These are phyloP conservation scores for Penicillium polonicum DNA, from an alignment of 2,329 filamentous ascomycete species.

Conservation along the genomic window DNA sequence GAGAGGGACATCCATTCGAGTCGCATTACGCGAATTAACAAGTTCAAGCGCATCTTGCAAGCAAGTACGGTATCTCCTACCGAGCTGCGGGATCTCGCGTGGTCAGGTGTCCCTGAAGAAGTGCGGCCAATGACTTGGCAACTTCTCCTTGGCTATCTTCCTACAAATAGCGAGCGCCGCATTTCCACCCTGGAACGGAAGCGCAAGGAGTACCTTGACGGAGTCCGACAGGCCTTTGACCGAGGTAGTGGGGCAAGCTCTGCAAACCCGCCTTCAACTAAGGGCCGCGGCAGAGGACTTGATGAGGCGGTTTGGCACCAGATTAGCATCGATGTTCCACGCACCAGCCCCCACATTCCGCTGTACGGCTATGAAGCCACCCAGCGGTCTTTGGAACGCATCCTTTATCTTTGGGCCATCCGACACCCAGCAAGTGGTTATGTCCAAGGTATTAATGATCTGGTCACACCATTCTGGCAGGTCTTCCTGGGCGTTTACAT, in stretches of 20 bases:
- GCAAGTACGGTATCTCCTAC: constrained; percentile 82
- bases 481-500: constrained; percentile 95
- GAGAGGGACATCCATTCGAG: constrained; percentile 84
- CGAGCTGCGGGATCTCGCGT: constrained; percentile 81
- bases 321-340: constrained; percentile 95
- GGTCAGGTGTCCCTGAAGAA: constrained; percentile 92
- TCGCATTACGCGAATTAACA: constrained; percentile 91
- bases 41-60: constrained; percentile 95
- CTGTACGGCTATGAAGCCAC: constrained; percentile 96
- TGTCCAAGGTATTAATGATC: constrained; percentile 97
- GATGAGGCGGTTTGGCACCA: constrained; percentile 99
- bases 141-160: constrained; percentile 87
- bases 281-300: constrained; percentile 67
- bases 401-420: constrained; percentile 96
- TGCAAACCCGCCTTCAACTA: constrained; percentile 42
- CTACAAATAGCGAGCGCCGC: constrained; percentile 91
- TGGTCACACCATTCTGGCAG: constrained; percentile 97
- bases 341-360: constrained; percentile 93
- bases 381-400: constrained; percentile 87
- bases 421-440: constrained; percentile 96
- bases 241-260: constrained; percentile 48
- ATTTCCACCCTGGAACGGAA: constrained; percentile 90
- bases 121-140: constrained; percentile 99
- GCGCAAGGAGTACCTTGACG: constrained; percentile 93
- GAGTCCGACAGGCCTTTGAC: constrained; percentile 69